Evolutionary conservation across 225 moss, liverwort and hornwort species (phyloP), one percentile per base, ranked within the genome.

Genomic region (Takakia lepidozioides): DNA sequence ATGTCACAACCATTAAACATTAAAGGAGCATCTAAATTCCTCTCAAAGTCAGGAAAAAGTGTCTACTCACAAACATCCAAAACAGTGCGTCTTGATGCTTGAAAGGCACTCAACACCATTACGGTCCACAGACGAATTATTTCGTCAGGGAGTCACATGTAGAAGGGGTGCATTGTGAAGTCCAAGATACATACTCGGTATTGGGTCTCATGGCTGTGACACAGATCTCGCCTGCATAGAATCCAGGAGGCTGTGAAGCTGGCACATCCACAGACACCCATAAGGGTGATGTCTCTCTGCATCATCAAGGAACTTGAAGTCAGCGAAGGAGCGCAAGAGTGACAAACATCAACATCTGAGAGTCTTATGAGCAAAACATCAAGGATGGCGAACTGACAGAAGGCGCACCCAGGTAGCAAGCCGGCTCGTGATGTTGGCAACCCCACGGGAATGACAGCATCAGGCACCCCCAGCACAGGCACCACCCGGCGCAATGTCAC

Each of bases 191-290:
- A 58, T 81, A 91, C 90, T 86, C 81, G 36, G 68, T 59, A 36
- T 78, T 75, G 24, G 65, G 53, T 59, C 62, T 71, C 24, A 83
- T 78, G 62, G 86, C 81, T 57, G 72, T 60, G 55, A 91, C 49
- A 45, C 65, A 80, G 25, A 91, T 73, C 57, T 86, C 78, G 45
- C 90, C 86, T 46, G 68, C 68, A 66, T 91, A 91, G 29, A 75
- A 72, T 48, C 90, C 86, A 59, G 90, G 90, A 64, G 73, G 75
- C 50, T 91, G 90, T 55, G 81, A 49, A 46, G 63, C 51, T 49
- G 90, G 90, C 38, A 91, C 86, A 52, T 86, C 81, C 63, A 91
- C 61, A 44, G 90, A 86, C 51, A 91, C 68, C 90, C 90, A 91
- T 49, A 91, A 54, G 56, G 82, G 80, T 56, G 76, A 61, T 13